Evolutionary conservation across 345 rosid species (phyloP), one percentile per base, ranked within the genome.

Genomic region (Populus alba): DNA sequence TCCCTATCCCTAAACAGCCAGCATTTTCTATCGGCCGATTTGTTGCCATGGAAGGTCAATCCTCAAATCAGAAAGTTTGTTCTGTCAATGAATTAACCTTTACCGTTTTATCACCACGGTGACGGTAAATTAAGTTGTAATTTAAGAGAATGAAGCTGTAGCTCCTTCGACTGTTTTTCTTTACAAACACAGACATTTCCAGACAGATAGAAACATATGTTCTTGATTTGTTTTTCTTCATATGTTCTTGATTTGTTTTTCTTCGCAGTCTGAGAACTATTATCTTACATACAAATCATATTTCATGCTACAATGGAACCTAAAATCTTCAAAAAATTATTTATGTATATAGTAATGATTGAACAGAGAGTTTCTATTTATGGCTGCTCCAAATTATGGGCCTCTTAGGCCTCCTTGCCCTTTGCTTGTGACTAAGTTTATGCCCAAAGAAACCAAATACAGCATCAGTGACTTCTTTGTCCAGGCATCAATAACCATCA

Each of bases 371-470:
- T 75, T 77, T 87, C 74, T 76, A 73, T 27, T 16, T 82, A 33
- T 86, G 85, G 84, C 74, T 86, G 78, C 86, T 87, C 37, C 82
- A 81, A 39, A 13, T 83, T 47, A 2, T 87, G 7, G 84, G 78
- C 35, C 35, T 3, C 35, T 4, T 0, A 33, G 35, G 35, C 66
- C 62, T 89, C 41, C 38, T 86, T 11, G 88, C 68, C 11, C 74
- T 87, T 39, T 69, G 75, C 49, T 45, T 85, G 16, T 86, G 88
- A 87, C 83, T 87, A 67, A 74, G 62, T 61, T 33, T 82, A 29
- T 83, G 87, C 49, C 89, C 89, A 20, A 81, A 23, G 59, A 31
- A 45, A 8, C 91, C 92, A 33, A 33, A 33, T 33, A 33, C 35
- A 33, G 35, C 5, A 0, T 4, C 35, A 33, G 35, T 33, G 35